Evolutionary conservation across 2,329 filamentous ascomycete species (phyloP).

Genomic region (Diaporthe caulivora): DNA sequence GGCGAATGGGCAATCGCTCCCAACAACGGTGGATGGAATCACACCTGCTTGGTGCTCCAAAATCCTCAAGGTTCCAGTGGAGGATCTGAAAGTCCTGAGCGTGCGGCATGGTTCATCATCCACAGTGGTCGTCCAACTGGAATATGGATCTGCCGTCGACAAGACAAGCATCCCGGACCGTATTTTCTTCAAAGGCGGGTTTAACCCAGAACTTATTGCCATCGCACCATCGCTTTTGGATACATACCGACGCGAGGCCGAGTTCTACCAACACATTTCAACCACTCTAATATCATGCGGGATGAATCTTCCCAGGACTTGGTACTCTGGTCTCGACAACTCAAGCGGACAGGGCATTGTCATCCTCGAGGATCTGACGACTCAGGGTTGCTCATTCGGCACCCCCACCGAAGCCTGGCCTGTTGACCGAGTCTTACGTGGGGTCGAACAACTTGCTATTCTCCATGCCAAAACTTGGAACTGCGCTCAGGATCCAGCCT

Average conservation of each 20-base stretch:
- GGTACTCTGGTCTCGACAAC: conserved; percentile 3
- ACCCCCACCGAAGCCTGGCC: neutral
- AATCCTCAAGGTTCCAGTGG: neutral
- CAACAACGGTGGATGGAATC: conserved; percentile 8
- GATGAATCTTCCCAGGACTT: neutral
- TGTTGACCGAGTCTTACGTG: conserved; percentile 4
- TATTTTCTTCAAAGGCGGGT: conserved; percentile 4
- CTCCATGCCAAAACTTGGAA: neutral
- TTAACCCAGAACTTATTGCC: neutral
- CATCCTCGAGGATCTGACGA: conserved; percentile 9
- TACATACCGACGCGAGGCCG: conserved; percentile 2
- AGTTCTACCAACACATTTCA: conserved; percentile 10
- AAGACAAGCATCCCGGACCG: neutral
- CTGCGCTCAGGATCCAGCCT: neutral
- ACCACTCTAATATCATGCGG: neutral
- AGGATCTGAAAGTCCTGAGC: neutral
- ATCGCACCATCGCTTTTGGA: conserved; percentile 2
- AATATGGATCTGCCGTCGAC: neutral
- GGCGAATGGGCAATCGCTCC: neutral
- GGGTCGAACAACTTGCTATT: conserved; percentile 4
- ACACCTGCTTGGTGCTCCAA: conserved; percentile 9
- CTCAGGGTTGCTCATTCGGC: neutral
- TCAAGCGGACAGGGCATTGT: conserved; percentile 9
- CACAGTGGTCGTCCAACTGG: neutral
- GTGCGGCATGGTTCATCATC: conserved; percentile 8